Evolutionary conservation across 225 moss, liverwort and hornwort genomes (phyloP).

Genomic region (Physcomitrellopsis africana): DNA sequence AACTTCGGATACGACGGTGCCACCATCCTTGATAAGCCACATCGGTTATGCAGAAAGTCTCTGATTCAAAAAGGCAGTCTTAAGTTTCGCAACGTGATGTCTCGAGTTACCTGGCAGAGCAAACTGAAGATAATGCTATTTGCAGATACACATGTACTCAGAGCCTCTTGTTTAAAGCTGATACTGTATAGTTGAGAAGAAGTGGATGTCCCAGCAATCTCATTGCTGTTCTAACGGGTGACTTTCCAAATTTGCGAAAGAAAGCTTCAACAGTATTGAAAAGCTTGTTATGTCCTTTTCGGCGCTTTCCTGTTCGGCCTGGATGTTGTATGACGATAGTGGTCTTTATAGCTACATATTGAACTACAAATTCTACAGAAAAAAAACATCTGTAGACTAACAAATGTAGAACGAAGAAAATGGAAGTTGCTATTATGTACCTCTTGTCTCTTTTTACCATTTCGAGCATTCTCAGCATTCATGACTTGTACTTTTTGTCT

Average conservation of each 20-base stretch:
- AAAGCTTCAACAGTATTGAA: conserved; percentile 42
- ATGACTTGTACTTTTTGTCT: no score
- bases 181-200: conserved; percentile 16
- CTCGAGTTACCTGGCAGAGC: background rate
- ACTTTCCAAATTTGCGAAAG: conserved; percentile 46
- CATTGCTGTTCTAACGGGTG: background rate
- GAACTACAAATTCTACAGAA: no score
- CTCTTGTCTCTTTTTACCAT: no score
- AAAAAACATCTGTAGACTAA: no score
- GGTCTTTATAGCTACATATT: no score
- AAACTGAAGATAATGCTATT: background rate
- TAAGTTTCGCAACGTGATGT: background rate
- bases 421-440: no score
- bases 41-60: background rate
- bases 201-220: background rate
- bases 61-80: conserved; percentile 13
- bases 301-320: no score
- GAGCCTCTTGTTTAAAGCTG: conserved; percentile 15
- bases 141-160: background rate
- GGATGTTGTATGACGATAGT: no score
- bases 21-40: conserved; percentile 4
- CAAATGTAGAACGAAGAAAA: no score
- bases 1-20: background rate
- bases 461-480: no score
- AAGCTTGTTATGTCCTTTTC: background rate